Evolutionary conservation across 208 protist genomes (phyloP).

Genomic region (Trypanosoma theileri): DNA sequence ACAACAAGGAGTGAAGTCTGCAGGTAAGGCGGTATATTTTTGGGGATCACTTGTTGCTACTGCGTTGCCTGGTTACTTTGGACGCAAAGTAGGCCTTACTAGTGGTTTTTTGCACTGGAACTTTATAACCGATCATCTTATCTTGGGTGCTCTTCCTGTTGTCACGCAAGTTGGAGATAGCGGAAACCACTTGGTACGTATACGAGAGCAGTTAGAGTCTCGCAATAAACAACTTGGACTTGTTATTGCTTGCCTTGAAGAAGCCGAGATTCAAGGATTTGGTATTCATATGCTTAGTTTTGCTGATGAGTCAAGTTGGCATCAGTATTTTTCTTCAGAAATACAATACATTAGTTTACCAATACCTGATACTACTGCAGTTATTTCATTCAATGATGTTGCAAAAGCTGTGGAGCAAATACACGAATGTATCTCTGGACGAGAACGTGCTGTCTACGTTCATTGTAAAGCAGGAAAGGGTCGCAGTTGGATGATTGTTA

Average conservation of each 20-base stretch:
- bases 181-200: conserved; percentile 70
- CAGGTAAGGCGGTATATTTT: conserved; percentile 75
- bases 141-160: conserved; percentile 85
- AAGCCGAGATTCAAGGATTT: conserved; percentile 79
- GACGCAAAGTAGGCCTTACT: conserved; percentile 66
- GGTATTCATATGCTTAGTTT: conserved; percentile 77
- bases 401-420: conserved; percentile 58
- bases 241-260: conserved; percentile 77
- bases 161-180: conserved; percentile 78
- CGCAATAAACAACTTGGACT: conserved; percentile 59
- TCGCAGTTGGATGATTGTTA: conserved; percentile 85
- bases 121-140: conserved; percentile 64
- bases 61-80: conserved; percentile 76
- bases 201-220: conserved; percentile 58
- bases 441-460: conserved; percentile 63
- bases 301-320: conserved; percentile 74
- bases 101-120: conserved; percentile 85
- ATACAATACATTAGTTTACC: conserved; percentile 66
- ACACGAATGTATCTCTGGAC: conserved; percentile 40
- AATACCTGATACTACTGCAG: conserved; percentile 72
- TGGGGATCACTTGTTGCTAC: conserved; percentile 82
- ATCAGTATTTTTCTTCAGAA: conserved; percentile 32
- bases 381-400: conserved; percentile 49
- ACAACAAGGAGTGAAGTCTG: conserved; percentile 22
- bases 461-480: conserved; percentile 92